Percentiles rank a stretch among this genome's conserved stretches.
Conservation (phyloP, 352 stramenopile genomes). For the Detonula confervacea region DNA sequence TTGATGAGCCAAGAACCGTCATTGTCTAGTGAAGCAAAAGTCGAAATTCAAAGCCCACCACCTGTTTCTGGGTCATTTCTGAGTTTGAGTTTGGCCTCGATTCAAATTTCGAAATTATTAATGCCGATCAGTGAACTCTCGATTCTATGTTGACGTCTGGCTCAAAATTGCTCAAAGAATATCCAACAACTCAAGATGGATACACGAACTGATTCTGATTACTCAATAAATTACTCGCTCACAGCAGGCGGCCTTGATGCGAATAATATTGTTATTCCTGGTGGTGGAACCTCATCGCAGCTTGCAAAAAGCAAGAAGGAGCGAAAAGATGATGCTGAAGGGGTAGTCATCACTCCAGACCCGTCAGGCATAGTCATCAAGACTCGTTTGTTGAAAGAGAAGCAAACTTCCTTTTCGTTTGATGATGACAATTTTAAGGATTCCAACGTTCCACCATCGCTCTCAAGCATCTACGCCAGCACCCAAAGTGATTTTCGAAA, state of each 20-base stretch:
- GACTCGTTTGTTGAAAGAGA: conserved; percentile 38
- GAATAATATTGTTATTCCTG: conserved; percentile 28
- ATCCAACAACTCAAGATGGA: too few relatives aligned
- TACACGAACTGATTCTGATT: too few relatives aligned
- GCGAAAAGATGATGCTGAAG: conserved; percentile 12
- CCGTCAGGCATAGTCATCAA: conserved; percentile 55
- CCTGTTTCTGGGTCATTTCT: too few relatives aligned
- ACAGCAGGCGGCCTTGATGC: not conserved
- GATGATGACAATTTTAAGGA: conserved; percentile 8
- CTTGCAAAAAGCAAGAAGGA: not conserved
- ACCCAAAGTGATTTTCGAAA: not conserved
- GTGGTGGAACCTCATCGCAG: not conserved
- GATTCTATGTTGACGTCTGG: too few relatives aligned
- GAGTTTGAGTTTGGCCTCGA: too few relatives aligned
- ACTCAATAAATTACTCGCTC: conserved; percentile 10
- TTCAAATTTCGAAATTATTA: too few relatives aligned
- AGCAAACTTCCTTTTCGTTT: conserved; percentile 4
- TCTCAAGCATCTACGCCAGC: conserved; percentile 24
- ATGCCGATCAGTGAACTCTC: too few relatives aligned
- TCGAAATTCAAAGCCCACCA: too few relatives aligned
- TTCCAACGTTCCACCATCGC: conserved; percentile 13
- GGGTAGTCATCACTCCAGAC: conserved; percentile 50
- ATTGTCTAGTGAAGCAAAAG: too few relatives aligned
- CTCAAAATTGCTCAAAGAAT: too few relatives aligned
- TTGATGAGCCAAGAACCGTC: too few relatives aligned